Percentiles rank a stretch among this genome's conserved stretches.
phyloP scores from a whole-genome alignment of 306 rosid species.

The Pueraria montana region DNA sequence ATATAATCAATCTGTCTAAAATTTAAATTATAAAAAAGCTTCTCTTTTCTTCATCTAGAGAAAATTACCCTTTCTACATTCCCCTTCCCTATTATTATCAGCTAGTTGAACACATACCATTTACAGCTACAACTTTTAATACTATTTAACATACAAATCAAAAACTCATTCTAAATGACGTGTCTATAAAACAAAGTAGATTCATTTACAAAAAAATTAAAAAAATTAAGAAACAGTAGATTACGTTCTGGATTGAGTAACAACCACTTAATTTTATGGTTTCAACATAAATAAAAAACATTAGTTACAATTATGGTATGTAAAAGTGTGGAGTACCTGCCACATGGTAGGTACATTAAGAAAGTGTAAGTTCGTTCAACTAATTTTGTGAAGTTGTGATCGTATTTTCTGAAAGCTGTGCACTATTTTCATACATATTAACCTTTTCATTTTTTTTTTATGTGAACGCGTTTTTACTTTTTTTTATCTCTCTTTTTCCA shows the following conservation, averaged over 20 bases:
- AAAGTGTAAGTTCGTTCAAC: slow-evolving; percentile 38
- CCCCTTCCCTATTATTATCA: no score
- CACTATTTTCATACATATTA: background rate
- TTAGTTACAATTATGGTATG: background rate
- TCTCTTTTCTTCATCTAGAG: no score
- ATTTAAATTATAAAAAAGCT: no score
- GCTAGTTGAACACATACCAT: no score
- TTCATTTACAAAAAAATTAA: background rate
- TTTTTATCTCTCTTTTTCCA: background rate
- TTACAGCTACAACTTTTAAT: no score
- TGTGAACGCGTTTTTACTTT: background rate
- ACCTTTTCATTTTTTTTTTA: background rate
- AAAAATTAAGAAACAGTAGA: no score
- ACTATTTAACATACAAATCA: background rate
- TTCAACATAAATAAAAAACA: background rate
- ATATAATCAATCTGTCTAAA: no score
- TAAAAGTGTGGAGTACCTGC: background rate
- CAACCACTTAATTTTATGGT: background rate
- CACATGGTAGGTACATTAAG: slow-evolving; percentile 16
- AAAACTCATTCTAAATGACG: no score
- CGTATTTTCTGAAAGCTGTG: background rate
- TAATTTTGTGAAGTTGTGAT: background rate
- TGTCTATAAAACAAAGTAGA: no score
- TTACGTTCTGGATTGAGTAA: no score
- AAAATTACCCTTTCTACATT: no score